A percentile compares a stretch with the other conserved stretches of the same genome.
These are phyloP conservation scores for Pulicaria dysenterica DNA, from an alignment of 129 eudicot genomes.

Conservation along the genomic window DNA sequence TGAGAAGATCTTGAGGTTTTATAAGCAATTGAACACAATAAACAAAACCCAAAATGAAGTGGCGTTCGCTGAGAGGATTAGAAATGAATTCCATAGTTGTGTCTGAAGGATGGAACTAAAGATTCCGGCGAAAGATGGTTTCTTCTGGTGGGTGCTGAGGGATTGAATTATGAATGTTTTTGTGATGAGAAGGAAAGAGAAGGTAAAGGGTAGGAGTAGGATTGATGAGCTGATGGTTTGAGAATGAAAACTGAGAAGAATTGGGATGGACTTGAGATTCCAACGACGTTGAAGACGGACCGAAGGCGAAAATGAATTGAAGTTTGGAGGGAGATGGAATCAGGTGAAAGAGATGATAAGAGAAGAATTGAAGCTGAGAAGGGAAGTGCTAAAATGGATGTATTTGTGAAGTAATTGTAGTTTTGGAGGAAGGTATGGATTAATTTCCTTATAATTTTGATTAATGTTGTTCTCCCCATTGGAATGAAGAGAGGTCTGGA, in stretches of 20 bases:
- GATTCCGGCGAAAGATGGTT: slow-evolving; percentile 26
- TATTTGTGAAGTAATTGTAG: slow-evolving; percentile 63
- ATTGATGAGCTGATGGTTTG: slow-evolving; percentile 54
- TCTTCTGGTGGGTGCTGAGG: slow-evolving; percentile 32
- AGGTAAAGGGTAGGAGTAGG: slow-evolving; percentile 57
- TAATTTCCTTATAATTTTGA: slow-evolving; percentile 58
- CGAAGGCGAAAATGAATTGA: slow-evolving; percentile 45
- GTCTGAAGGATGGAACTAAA: slow-evolving; percentile 56
- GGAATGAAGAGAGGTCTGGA: slow-evolving; percentile 29
- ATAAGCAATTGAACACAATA: slow-evolving; percentile 48
- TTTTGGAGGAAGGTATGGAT: slow-evolving; percentile 52
- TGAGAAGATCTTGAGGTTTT: slow-evolving; percentile 36
- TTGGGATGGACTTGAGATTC: slow-evolving; percentile 50
- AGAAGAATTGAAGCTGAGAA: slow-evolving; percentile 60
- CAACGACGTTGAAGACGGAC: slow-evolving; percentile 47
- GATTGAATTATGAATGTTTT: slow-evolving; percentile 54
- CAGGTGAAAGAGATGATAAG: slow-evolving; percentile 41
- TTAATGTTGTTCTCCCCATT: slow-evolving; percentile 45
- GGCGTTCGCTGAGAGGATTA: slow-evolving; percentile 71
- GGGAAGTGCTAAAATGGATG: slow-evolving; percentile 55
- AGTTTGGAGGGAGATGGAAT: slow-evolving; percentile 45
- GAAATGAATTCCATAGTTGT: slow-evolving; percentile 63
- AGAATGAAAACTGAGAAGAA: slow-evolving; percentile 48
- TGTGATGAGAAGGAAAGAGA: slow-evolving; percentile 71
- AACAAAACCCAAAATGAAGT: slow-evolving; percentile 57